These are phyloP conservation scores for Leccinum incarnatum DNA, from an alignment of 768 basidiomycete species.

Conservation along the genomic window DNA sequence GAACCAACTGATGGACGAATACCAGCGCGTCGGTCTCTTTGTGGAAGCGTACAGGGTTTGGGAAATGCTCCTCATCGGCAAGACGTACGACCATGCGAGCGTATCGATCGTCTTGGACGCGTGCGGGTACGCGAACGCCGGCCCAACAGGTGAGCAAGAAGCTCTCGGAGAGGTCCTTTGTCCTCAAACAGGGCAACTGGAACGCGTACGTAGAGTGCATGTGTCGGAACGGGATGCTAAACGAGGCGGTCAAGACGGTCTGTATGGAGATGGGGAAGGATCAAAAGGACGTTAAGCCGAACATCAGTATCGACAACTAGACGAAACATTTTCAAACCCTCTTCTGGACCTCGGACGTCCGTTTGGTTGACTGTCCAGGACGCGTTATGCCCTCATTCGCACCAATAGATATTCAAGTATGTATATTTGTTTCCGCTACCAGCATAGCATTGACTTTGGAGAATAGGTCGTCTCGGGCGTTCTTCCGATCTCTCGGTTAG, in stretches of 20 bases:
- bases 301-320: conserved; percentile 34
- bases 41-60: too few species aligned
- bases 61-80: too few species aligned
- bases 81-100: too few species aligned
- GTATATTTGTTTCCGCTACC: background rate
- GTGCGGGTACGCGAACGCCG: too few species aligned
- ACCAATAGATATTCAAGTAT: conserved; percentile 80
- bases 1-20: too few species aligned
- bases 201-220: conserved; percentile 82
- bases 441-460: background rate
- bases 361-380: conserved; percentile 90
- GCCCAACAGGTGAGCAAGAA: too few species aligned
- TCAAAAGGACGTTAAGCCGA: too few species aligned
- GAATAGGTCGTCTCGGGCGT: conserved; percentile 64
- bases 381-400: conserved; percentile 85
- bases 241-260: conserved; percentile 63
- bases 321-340: conserved; percentile 98
- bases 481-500: conserved; percentile 77
- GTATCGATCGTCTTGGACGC: too few species aligned
- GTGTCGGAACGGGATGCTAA: conserved; percentile 63
- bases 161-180: too few species aligned
- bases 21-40: too few species aligned
- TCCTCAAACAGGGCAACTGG: conserved; percentile 20
- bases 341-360: conserved; percentile 82
- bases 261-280: conserved; percentile 51